Conservation (phyloP, 306 rosid species). For the Vigna hirtella region DNA sequence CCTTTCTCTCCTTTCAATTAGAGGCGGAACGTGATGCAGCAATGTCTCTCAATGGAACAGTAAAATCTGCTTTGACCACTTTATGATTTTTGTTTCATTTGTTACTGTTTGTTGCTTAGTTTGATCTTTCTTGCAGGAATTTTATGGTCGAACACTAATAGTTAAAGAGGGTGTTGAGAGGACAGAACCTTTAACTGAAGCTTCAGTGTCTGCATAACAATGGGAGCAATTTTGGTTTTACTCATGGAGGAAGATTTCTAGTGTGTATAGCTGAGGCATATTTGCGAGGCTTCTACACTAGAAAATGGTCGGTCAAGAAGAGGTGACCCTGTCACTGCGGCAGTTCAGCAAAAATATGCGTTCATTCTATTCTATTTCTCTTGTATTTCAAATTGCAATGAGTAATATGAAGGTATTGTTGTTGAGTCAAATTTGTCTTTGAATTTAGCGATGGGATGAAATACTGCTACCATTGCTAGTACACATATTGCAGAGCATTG, state of each 20-base stretch:
- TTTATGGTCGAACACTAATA: not conserved
- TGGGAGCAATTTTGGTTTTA: not conserved
- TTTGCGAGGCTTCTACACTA: not conserved
- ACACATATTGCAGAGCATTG: too few relatives aligned
- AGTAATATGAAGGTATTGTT: too few relatives aligned
- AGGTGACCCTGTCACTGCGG: too few relatives aligned
- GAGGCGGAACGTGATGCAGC: slow-evolving; percentile 63
- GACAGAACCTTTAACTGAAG: not conserved
- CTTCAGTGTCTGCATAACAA: not conserved
- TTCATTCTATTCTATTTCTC: not conserved
- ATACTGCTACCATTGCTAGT: too few relatives aligned
- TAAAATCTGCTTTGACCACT: slow-evolving; percentile 34
- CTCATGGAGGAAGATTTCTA: not conserved
- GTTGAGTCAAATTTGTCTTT: too few relatives aligned
- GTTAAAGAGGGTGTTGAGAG: not conserved
- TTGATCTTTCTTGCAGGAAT: not conserved
- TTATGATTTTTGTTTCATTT: not conserved
- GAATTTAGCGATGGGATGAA: too few relatives aligned
- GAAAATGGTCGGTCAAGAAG: not conserved
- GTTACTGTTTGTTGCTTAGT: not conserved
- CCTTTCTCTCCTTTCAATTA: slow-evolving; percentile 62
- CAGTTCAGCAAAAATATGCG: too few relatives aligned
- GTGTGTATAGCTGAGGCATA: not conserved
- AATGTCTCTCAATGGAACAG: slow-evolving; percentile 57
- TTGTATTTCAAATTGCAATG: not conserved